Percentiles rank a stretch among this genome's conserved stretches.
Conservation (phyloP, 805 yeast species). For the Candida germanica region DNA sequence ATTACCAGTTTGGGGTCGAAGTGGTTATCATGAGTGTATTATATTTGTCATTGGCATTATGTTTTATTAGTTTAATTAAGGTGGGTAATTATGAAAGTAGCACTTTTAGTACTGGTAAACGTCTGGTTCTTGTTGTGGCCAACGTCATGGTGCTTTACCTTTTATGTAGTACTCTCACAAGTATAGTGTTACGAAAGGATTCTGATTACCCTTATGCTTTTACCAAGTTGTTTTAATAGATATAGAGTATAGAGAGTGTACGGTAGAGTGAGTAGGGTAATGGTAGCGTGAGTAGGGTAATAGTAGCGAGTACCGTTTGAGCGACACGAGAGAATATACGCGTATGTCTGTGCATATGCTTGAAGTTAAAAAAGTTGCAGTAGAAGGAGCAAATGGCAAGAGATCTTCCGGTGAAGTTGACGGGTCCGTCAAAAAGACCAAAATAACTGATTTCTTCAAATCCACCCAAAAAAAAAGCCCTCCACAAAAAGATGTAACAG, state of each 20-base stretch:
- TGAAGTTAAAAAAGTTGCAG: neutral
- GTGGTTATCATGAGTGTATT: conserved; percentile 49
- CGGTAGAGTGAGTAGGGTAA: no score
- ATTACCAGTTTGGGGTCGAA: conserved; percentile 72
- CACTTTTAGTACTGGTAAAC: conserved; percentile 12
- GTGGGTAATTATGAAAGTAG: conserved; percentile 31
- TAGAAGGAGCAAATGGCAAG: neutral
- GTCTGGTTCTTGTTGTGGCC: conserved; percentile 18
- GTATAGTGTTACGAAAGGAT: conserved; percentile 46
- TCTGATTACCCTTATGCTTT: conserved; percentile 45
- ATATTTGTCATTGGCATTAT: conserved; percentile 46
- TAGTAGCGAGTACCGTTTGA: no score
- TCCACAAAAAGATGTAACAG: no score
- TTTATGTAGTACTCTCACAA: conserved; percentile 44
- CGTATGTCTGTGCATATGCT: no score
- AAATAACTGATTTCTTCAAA: conserved; percentile 18
- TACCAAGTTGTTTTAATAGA: conserved; percentile 18
- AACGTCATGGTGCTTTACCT: conserved; percentile 26
- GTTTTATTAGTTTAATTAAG: conserved; percentile 40
- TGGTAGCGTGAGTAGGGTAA: no score
- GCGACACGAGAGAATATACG: no score
- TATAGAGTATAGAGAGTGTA: no score
- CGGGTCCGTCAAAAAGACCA: conserved; percentile 3
- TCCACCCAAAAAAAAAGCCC: no score
- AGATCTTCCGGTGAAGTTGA: neutral